Percentiles rank a stretch among this genome's conserved stretches.
phyloP scores from a whole-genome alignment of 164 flowering plant genomes.

The Umbilicus rupestris region DNA sequence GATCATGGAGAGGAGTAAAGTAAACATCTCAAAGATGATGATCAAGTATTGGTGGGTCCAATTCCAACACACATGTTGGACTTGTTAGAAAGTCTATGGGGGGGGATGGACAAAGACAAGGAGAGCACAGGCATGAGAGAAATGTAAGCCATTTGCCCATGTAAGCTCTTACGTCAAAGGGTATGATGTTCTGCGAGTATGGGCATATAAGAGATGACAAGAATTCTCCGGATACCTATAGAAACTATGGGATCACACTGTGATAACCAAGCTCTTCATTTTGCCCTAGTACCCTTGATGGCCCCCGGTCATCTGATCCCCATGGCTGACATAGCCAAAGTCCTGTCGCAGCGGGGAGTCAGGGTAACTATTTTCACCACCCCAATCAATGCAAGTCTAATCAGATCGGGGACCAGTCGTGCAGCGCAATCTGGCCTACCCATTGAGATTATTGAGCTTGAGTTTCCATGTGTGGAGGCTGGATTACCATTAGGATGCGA shows the following conservation, averaged over 20 bases:
- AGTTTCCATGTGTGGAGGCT: slow-evolving; percentile 12
- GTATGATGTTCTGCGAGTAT: too few relatives aligned
- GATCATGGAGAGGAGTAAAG: too few relatives aligned
- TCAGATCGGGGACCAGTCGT: neutral
- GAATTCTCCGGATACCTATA: neutral
- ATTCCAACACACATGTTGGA: too few relatives aligned
- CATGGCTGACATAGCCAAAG: slow-evolving; percentile 16
- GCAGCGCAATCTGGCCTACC: slow-evolving; percentile 8
- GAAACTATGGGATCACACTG: neutral
- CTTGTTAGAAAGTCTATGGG: too few relatives aligned
- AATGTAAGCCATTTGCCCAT: neutral
- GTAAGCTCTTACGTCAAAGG: neutral
- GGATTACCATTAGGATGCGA: slow-evolving; percentile 11
- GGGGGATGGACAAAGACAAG: too few relatives aligned
- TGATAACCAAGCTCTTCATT: slow-evolving; percentile 10
- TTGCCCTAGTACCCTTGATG: slow-evolving; percentile 16
- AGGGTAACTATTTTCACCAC: slow-evolving; percentile 16
- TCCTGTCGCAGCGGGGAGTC: slow-evolving; percentile 13
- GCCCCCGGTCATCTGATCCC: slow-evolving; percentile 15
- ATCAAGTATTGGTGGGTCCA: too few relatives aligned
- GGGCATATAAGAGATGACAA: neutral
- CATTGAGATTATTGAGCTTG: neutral
- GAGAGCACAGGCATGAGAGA: too few relatives aligned
- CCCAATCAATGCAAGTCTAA: slow-evolving; percentile 12
- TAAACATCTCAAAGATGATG: too few relatives aligned